phyloP scores from a whole-genome alignment of 768 basidiomycete species.

The Pleurotus giganteus region DNA sequence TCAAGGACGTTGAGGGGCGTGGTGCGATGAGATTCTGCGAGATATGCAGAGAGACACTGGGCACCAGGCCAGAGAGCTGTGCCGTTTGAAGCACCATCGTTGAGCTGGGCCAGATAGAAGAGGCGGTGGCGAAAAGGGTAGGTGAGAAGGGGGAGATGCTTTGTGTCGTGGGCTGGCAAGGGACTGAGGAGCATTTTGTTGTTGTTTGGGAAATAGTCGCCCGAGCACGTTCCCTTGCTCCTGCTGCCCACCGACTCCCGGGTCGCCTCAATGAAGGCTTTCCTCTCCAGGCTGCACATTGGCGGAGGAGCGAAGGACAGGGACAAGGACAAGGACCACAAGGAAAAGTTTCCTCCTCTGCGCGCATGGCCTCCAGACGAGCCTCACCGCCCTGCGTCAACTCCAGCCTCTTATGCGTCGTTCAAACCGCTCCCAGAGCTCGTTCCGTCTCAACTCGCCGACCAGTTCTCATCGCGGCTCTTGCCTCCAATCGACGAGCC shows the following conservation, averaged over 20 bases:
- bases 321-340: slow-evolving; percentile 44
- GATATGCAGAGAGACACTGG: slow-evolving; percentile 68
- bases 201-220: slow-evolving; percentile 25
- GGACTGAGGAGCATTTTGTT: slow-evolving; percentile 25
- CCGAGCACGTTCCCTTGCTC: slow-evolving; percentile 10
- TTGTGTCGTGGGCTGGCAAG: slow-evolving; percentile 62
- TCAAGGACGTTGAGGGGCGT: slow-evolving; percentile 55
- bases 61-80: slow-evolving; percentile 84
- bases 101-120: slow-evolving; percentile 54
- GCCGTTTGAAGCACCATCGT: slow-evolving; percentile 69
- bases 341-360: slow-evolving; percentile 71
- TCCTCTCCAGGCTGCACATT: slow-evolving; percentile 73
- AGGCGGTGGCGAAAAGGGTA: slow-evolving; percentile 33
- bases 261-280: slow-evolving; percentile 73
- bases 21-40: slow-evolving; percentile 36
- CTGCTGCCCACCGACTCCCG: slow-evolving; percentile 10
- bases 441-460: slow-evolving; percentile 33
- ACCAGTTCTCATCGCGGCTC: slow-evolving; percentile 31
- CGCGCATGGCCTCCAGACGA: slow-evolving; percentile 65
- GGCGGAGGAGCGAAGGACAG: slow-evolving; percentile 65
- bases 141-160: slow-evolving; percentile 51
- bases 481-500: slow-evolving; percentile 25
- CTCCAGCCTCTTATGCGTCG: slow-evolving; percentile 45
- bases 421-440: slow-evolving; percentile 77
- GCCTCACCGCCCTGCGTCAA: slow-evolving; percentile 32